phyloP scores from a whole-genome alignment of 805 yeast genomes.

The Pichia heedii region DNA sequence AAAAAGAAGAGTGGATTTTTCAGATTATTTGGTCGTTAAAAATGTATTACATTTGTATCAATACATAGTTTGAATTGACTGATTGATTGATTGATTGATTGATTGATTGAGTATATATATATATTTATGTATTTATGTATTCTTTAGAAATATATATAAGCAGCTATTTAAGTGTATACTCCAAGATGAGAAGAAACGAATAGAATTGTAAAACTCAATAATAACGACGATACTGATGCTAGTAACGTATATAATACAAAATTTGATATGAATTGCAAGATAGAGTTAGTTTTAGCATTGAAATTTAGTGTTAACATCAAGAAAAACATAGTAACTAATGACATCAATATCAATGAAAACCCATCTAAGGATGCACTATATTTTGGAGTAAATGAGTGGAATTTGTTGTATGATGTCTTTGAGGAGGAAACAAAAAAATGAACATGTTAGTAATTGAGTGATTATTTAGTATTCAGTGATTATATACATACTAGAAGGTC shows the following conservation, averaged over 20 bases:
- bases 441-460: neutral
- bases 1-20: constrained; percentile 50
- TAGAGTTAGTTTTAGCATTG: constrained; percentile 4
- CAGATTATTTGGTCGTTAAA: constrained; percentile 56
- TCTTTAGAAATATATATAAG: too few relatives aligned
- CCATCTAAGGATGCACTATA: constrained; percentile 1
- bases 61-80: too few relatives aligned
- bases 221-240: constrained; percentile 16
- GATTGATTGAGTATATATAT: too few relatives aligned
- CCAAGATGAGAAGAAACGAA: constrained; percentile 26
- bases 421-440: too few relatives aligned
- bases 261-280: neutral
- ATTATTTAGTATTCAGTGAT: too few relatives aligned
- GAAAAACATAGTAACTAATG: neutral
- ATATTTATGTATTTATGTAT: too few relatives aligned
- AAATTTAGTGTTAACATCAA: constrained; percentile 4
- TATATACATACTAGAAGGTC: constrained; percentile 3
- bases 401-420: neutral
- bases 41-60: too few relatives aligned
- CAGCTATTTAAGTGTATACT: constrained; percentile 22
- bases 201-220: constrained; percentile 22
- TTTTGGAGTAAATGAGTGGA: neutral
- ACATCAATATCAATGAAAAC: neutral
- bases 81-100: too few relatives aligned
- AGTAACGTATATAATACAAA: constrained; percentile 11